Evolutionary conservation across 257 asterid species (phyloP).

Genomic region (Henckelia pumila): DNA sequence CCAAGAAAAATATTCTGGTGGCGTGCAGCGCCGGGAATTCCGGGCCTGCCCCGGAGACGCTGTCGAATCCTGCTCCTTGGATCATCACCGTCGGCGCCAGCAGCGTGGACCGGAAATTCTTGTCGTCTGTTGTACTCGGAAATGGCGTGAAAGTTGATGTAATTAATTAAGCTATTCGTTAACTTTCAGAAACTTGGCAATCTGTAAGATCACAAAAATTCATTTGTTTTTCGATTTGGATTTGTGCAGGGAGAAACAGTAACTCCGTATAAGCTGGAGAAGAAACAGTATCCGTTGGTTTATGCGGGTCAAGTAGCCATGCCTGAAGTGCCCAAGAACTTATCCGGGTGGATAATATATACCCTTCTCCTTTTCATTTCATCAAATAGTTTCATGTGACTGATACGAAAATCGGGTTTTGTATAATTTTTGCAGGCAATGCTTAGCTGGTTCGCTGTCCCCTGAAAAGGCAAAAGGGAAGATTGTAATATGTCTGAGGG

Average conservation of each 20-base stretch:
- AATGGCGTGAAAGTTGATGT: constrained; percentile 56
- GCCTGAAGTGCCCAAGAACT: constrained; percentile 36
- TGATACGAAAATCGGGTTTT: not conserved
- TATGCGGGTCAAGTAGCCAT: constrained; percentile 60
- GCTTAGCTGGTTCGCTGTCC: constrained; percentile 75
- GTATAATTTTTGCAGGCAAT: constrained; percentile 50
- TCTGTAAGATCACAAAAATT: not conserved
- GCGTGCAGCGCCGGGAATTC: constrained; percentile 83
- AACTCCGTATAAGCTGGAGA: constrained; percentile 54
- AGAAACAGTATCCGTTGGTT: constrained; percentile 59
- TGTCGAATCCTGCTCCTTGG: constrained; percentile 89
- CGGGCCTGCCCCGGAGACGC: constrained; percentile 57
- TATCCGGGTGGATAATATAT: constrained; percentile 41
- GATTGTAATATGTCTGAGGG: constrained; percentile 73
- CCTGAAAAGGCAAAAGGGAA: constrained; percentile 67
- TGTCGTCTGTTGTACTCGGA: constrained; percentile 56
- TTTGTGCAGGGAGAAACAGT: constrained; percentile 68
- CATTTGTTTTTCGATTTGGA: not conserved
- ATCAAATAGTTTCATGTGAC: not conserved
- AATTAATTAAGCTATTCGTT: constrained; percentile 20
- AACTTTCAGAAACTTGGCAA: not conserved
- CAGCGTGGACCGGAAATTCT: constrained; percentile 63
- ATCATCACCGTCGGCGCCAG: constrained; percentile 90
- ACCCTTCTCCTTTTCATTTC: not conserved
- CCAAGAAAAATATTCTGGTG: constrained; percentile 60